Base-by-base conservation (phyloP, 768 basidiomycete species). In the Strobilomyces dryophilus region DNA sequence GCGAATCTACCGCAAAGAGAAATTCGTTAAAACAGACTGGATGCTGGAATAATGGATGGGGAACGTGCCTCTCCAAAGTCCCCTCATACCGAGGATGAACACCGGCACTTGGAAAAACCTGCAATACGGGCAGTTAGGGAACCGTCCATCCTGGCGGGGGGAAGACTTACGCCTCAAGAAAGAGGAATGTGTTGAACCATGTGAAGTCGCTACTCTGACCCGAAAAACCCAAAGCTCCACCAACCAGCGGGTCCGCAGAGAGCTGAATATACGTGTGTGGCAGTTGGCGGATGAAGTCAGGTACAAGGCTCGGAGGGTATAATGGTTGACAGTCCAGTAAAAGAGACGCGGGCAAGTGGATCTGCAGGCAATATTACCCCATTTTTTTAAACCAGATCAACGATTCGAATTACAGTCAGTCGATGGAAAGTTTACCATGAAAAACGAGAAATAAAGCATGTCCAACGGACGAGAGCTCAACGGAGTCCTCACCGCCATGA, bases 81-180 rank as follows among this genome's bases (percentile, higher is more conserved):
- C 82, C 14, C 71, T 71, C 42, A 80, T 75, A 12, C 86, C 88
- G n/a, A 92, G 53, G 41, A 91, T 59, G 64, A 92, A 92, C 0
- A 85, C 77, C 0, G 92, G 92, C 0, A 92, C 69, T 63, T 92
- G 91, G 66, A 88, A 86, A 45, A 81, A 55, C 15, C 85, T 48
- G 32, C 0, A 29, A 14, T 14, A 26, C 12, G 9, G 34, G 11
- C 20, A 36, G n/a, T 52, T 36, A 32, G 39, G n/a, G 18, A 59
- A 44, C 21, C 21, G 6, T n/a, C 34, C 21, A 14, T 18, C 18
- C 24, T 36, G 37, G 37, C 26, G 18, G 36, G 4, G 5, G 9
- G 8, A 18, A 18, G 4, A 58, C 84, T 52, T 60, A 88, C 86
- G 67, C 69, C 68, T 89, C 86, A 6, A 86, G 66, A n/a, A 68